Evolutionary conservation across 768 basidiomycete genomes (phyloP).

Genomic region (Suillus americanus): DNA sequence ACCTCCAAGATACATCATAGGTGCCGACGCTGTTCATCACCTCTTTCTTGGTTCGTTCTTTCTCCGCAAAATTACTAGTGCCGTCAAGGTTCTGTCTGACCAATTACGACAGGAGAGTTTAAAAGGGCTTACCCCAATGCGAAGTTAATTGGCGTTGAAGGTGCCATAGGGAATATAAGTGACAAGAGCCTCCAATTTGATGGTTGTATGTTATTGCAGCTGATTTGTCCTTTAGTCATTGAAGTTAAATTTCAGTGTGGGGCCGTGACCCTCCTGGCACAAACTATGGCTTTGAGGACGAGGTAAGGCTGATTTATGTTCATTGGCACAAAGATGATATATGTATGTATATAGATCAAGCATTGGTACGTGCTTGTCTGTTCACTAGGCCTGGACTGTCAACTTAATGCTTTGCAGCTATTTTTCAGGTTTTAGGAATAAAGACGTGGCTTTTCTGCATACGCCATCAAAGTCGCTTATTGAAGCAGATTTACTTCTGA

Average conservation of each 20-base stretch:
- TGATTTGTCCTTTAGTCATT: background rate
- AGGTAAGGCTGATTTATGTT: slow-evolving; percentile 35
- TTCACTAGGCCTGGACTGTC: background rate
- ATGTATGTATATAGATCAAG: slow-evolving; percentile 39
- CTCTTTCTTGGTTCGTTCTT: slow-evolving; percentile 50
- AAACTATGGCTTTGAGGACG: slow-evolving; percentile 77
- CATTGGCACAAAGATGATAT: background rate
- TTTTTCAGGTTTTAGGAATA: slow-evolving; percentile 69
- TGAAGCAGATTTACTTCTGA: slow-evolving; percentile 81
- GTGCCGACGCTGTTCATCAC: slow-evolving; percentile 58
- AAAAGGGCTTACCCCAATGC: slow-evolving; percentile 71
- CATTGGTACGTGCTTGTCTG: slow-evolving; percentile 39
- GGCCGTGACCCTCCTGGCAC: slow-evolving; percentile 63
- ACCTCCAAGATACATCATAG: slow-evolving; percentile 52
- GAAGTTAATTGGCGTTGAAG: slow-evolving; percentile 69
- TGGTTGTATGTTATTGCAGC: slow-evolving; percentile 48
- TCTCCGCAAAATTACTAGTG: slow-evolving; percentile 16
- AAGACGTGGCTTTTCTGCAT: slow-evolving; percentile 86
- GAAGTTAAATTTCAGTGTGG: slow-evolving; percentile 40
- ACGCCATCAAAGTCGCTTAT: slow-evolving; percentile 67
- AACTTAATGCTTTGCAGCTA: slow-evolving; percentile 42
- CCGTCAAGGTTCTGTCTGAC: slow-evolving; percentile 23
- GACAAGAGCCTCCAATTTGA: slow-evolving; percentile 57
- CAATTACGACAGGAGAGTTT: slow-evolving; percentile 46
- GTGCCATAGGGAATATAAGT: slow-evolving; percentile 48